Percentiles rank a stretch among this genome's conserved stretches.
These are phyloP conservation scores for Pleurotus djamor DNA, from an alignment of 768 basidiomycete genomes.

Conservation along the genomic window DNA sequence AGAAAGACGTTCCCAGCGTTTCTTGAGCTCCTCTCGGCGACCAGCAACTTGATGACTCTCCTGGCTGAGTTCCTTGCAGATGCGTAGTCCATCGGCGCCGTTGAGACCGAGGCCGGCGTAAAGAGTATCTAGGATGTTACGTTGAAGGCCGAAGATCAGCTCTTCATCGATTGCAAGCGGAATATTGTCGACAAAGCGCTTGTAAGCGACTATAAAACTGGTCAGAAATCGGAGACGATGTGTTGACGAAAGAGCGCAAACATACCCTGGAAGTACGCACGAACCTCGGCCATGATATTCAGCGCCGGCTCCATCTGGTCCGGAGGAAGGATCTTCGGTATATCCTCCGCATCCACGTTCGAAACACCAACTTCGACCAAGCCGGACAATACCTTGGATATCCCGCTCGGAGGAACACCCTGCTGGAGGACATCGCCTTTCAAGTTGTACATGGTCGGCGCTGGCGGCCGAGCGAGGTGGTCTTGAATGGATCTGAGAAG, in stretches of 20 bases:
- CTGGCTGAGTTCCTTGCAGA: slow-evolving; percentile 50
- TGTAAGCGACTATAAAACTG: slow-evolving; percentile 47
- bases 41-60: slow-evolving; percentile 44
- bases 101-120: slow-evolving; percentile 50
- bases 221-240: neutral
- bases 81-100: slow-evolving; percentile 38
- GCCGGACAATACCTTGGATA: slow-evolving; percentile 30
- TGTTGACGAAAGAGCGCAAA: neutral
- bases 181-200: slow-evolving; percentile 56
- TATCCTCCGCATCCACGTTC: slow-evolving; percentile 34
- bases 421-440: neutral
- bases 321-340: slow-evolving; percentile 46
- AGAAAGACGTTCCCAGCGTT: slow-evolving; percentile 49
- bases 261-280: slow-evolving; percentile 74
- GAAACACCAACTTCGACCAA: slow-evolving; percentile 37
- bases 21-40: slow-evolving; percentile 43
- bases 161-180: slow-evolving; percentile 56
- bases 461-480: slow-evolving; percentile 7
- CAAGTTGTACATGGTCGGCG: neutral
- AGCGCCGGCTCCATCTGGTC: slow-evolving; percentile 57
- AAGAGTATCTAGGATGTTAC: slow-evolving; percentile 42
- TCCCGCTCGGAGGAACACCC: slow-evolving; percentile 9
- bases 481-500: slow-evolving; percentile 23
- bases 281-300: slow-evolving; percentile 67
- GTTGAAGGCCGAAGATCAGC: slow-evolving; percentile 50